Base-by-base conservation (phyloP, 2,329 filamentous ascomycete species). In the Alternaria viburni region DNA sequence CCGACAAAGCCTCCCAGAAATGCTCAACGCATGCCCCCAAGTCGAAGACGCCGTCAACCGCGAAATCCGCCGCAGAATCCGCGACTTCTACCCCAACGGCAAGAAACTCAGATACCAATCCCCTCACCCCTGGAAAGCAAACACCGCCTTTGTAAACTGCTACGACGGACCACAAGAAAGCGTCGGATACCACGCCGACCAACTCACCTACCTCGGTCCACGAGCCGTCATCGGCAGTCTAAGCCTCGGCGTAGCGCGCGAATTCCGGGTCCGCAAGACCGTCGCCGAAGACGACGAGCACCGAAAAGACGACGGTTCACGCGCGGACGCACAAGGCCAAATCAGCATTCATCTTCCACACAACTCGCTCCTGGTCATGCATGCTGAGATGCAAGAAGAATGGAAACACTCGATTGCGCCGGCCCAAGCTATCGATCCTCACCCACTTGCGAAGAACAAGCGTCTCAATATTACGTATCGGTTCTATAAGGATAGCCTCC, bases 391-490 rank as follows among this genome's bases (percentile, higher is more conserved):
- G 93, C 95, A 98, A 76, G 95, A 98, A 76, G 90, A 92, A 75
- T 98, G 93, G 93, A 98, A 97, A 79, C 96, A 99, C 79, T 87
- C 88, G 69, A 91, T 99, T 46, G 85, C 89, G 0, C 91, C 93
- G 0, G 90, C 91, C 0, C 84, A 86, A 52, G 88, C 90, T 5
- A 91, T 98, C 62, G 91, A 93, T 65, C 93, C 93, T 1, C 96
- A 99, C 77, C 93, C 94, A 0, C 77, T 97, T 1, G 87, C 94
- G 0, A 91, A 90, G 1, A 93, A 89, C 70, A 90, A 88, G 67
- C 87, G 96, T 44, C 94, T 99, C 71, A 98, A 98, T 76, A 87
- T 99, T 76, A 99, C 96, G 0, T 99, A 97, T 79, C 89, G 96
- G 7, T 90, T 92, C 81, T 98, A 97, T 79, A 90, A 91, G 50